Conservation (phyloP, 352 stramenopile genomes). For the Globisporangium radiosum region DNA sequence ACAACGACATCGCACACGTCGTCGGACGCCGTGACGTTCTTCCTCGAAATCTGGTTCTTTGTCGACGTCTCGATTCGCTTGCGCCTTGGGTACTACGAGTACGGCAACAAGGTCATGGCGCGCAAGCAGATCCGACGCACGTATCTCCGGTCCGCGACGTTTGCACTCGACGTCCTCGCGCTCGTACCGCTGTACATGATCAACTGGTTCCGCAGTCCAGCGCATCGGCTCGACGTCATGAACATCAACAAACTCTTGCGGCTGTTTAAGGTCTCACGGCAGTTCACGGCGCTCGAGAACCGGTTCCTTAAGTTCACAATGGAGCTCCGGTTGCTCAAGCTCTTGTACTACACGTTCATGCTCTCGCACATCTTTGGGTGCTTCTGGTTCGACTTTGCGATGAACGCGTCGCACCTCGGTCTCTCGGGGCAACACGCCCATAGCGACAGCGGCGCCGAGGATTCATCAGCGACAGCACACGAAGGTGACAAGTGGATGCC, state of each 20-base stretch:
- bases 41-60: conserved; percentile 33
- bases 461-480: conserved; percentile 8
- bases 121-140: conserved; percentile 16
- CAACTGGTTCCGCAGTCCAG: conserved; percentile 20
- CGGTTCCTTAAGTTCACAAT: conserved; percentile 32
- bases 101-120: conserved; percentile 50
- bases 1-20: conserved; percentile 11
- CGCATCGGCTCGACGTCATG: conserved; percentile 21
- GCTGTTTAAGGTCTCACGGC: conserved; percentile 28
- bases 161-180: conserved; percentile 29
- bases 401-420: conserved; percentile 19
- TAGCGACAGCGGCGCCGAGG: neutral
- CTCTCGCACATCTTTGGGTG: conserved; percentile 41
- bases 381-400: conserved; percentile 43
- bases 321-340: conserved; percentile 35
- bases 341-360: conserved; percentile 41
- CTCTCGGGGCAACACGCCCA: neutral
- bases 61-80: conserved; percentile 31
- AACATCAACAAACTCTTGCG: conserved; percentile 48
- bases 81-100: conserved; percentile 33
- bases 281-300: conserved; percentile 29
- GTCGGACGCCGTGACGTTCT: conserved; percentile 17
- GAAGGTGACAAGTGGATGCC: conserved; percentile 26
- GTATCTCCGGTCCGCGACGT: conserved; percentile 26
- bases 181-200: conserved; percentile 26